Conservation (phyloP, 2,329 filamentous ascomycete genomes). For the Dactylellina haptotyla region DNA sequence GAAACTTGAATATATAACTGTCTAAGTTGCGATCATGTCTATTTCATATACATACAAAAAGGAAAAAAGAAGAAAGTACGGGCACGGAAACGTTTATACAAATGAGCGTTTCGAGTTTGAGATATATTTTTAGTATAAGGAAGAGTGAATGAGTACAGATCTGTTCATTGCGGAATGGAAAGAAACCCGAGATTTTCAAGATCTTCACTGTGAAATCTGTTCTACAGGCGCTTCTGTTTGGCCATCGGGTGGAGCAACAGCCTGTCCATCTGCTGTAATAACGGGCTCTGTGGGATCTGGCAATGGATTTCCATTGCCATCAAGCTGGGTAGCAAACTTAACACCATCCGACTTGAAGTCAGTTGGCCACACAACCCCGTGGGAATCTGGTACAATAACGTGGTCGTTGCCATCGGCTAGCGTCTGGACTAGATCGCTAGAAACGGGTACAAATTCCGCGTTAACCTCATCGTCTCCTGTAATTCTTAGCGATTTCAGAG, state of each 20-base stretch:
- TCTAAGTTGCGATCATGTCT: too few relatives aligned
- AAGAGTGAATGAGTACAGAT: too few relatives aligned
- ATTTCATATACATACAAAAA: too few relatives aligned
- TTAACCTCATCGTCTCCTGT: constrained; percentile 11
- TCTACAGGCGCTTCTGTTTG: neutral
- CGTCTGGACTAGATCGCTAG: constrained; percentile 1
- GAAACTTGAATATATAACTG: too few relatives aligned
- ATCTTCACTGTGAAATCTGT: too few relatives aligned
- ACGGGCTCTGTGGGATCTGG: constrained; percentile 4
- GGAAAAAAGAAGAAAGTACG: too few relatives aligned
- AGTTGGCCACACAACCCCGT: constrained; percentile 3
- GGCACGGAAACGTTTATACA: too few relatives aligned
- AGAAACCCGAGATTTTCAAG: neutral
- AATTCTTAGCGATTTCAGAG: constrained; percentile 16
- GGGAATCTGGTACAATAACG: constrained; percentile 1
- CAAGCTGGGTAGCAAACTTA: constrained; percentile 15
- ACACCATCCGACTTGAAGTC: constrained; percentile 1
- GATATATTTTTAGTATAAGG: too few relatives aligned
- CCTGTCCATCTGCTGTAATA: neutral
- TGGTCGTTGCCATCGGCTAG: constrained; percentile 18
- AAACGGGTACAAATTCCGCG: constrained; percentile 8
- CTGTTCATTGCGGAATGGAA: neutral
- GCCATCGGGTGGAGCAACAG: neutral
- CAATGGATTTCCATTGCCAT: neutral
- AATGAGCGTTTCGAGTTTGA: too few relatives aligned